Percentiles rank a stretch among this genome's conserved stretches.
These are phyloP conservation scores for Citrullus amarus DNA, from an alignment of 306 rosid genomes.

Conservation along the genomic window DNA sequence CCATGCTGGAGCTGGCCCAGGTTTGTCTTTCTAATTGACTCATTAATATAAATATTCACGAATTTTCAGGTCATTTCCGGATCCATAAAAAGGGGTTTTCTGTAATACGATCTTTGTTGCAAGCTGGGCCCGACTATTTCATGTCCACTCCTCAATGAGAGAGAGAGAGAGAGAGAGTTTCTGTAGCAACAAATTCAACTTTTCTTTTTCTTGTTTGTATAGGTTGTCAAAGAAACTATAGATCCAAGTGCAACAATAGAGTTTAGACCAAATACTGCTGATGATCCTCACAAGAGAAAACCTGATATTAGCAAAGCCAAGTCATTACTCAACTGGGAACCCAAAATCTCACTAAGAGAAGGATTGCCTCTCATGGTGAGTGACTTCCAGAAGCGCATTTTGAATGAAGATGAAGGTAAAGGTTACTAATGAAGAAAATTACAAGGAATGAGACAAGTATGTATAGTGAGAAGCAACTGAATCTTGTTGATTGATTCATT, in stretches of 20 bases:
- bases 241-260: conserved; percentile 90
- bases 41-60: neutral
- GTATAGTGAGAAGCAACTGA: conserved; percentile 2
- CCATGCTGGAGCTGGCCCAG: conserved; percentile 94
- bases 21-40: conserved; percentile 23
- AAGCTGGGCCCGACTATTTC: neutral
- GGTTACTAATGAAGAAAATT: neutral
- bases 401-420: conserved; percentile 90
- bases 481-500: conserved; percentile 2
- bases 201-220: neutral
- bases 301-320: conserved; percentile 95
- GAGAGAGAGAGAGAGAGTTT: neutral
- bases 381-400: conserved; percentile 88
- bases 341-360: conserved; percentile 66
- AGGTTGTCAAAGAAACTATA: conserved; percentile 93
- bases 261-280: conserved; percentile 81
- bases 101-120: neutral
- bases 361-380: conserved; percentile 94
- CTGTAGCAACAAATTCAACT: neutral
- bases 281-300: conserved; percentile 98
- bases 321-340: conserved; percentile 90
- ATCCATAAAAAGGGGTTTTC: neutral
- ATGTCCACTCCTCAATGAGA: neutral
- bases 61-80: neutral
- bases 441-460: neutral